Evolutionary conservation across 371 early-diverging fungal genomes (phyloP).

Genomic region (Mortierella sp.): DNA sequence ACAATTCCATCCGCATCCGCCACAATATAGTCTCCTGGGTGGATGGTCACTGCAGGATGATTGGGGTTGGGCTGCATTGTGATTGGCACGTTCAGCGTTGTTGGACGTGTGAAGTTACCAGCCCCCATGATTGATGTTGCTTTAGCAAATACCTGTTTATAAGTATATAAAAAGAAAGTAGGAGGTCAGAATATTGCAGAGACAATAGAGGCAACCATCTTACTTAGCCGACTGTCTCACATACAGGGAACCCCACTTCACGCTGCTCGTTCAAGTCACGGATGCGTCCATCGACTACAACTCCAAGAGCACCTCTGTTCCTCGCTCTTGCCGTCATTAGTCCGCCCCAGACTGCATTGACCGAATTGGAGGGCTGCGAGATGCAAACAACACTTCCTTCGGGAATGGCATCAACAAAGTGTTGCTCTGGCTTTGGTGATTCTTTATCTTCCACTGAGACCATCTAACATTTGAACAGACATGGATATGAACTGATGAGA

Average conservation of each 20-base stretch:
- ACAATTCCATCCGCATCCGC: slow-evolving; percentile 87
- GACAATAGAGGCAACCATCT: not conserved
- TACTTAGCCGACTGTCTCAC: not conserved
- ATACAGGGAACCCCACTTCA: slow-evolving; percentile 73
- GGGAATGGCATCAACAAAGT: slow-evolving; percentile 69
- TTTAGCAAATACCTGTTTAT: slow-evolving; percentile 70
- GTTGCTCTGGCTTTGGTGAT: slow-evolving; percentile 38
- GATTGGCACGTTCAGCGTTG: slow-evolving; percentile 73
- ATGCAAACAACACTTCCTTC: slow-evolving; percentile 76
- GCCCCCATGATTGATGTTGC: slow-evolving; percentile 78
- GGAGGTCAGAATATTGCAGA: not conserved
- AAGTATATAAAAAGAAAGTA: not conserved
- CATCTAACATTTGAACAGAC: slow-evolving; percentile 27
- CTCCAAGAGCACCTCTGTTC: slow-evolving; percentile 70
- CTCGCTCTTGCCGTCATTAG: slow-evolving; percentile 84
- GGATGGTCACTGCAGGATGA: slow-evolving; percentile 66
- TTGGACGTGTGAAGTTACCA: slow-evolving; percentile 74
- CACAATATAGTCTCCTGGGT: slow-evolving; percentile 81
- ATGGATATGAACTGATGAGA: not conserved
- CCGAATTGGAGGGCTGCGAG: slow-evolving; percentile 69
- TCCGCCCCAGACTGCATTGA: slow-evolving; percentile 89
- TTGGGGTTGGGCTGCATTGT: slow-evolving; percentile 62
- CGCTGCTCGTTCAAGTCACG: slow-evolving; percentile 81
- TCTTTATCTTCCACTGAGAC: slow-evolving; percentile 33
- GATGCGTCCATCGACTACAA: slow-evolving; percentile 82